Evolutionary conservation across 306 rosid genomes (phyloP), one percentile per base, ranked within the genome.

Genomic region (Chamaecrista fasciculata): DNA sequence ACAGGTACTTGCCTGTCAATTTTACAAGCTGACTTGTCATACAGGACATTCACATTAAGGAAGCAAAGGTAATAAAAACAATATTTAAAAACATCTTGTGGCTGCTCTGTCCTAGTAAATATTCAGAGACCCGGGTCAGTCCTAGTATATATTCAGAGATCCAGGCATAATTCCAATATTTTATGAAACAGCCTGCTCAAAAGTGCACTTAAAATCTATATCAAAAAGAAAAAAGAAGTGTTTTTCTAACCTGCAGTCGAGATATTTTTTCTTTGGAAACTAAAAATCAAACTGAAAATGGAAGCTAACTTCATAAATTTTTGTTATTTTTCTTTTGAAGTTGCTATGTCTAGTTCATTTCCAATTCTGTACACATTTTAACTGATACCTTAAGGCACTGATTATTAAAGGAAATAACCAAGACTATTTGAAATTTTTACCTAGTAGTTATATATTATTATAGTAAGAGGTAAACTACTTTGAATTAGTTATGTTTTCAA

Each of bases 1-100:
- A 60, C 82, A 66, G 25, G 84, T 65, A 74, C 78, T 80, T 47
- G 69, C 85, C 97, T 94, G 91, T 57, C 60, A 66, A 76, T 8
- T 79, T 46, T 79, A 72, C 40, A 36, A 55, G 52, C 47, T 39
- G 47, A 37, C 49, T 60, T 59, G 19, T 67, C 26, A 70, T 52
- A 44, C 44, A 55, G 76, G 42, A 76, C 36, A 48, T 50, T 44
- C 8, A 63, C 50, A 67, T 46, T 4, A 52, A 8, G 60, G 39
- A 23, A 49, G 37, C 23, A 29, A 23, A 40, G 31, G 31, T 24
- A 39, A 16, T 20, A 65, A 10, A 66, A 53, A 14, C 28, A 55
- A 67, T 15, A 68, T 52, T 24, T 61, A 69, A 25, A 50, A 67
- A 68, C 25, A 69, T 31, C 52, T 10, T 21, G 46, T 34, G 48